Conservation (phyloP, 179 eudicot genomes). For the Silene noctiflora region DNA sequence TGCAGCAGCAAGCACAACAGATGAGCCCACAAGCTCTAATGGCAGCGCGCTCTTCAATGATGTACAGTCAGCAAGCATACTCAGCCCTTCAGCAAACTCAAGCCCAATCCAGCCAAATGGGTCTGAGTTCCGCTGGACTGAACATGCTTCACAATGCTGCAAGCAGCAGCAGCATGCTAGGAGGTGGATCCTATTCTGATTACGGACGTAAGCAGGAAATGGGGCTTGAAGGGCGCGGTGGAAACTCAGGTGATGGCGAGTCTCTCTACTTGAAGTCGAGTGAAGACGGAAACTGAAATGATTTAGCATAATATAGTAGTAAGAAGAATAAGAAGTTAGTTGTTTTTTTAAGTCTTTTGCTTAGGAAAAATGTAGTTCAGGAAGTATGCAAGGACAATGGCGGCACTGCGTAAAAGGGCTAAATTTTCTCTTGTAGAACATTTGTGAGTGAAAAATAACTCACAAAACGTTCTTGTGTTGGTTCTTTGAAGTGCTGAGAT, state of each 20-base stretch:
- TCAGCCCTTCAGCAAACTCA: constrained; percentile 45
- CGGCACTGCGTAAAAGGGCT: constrained; percentile 24
- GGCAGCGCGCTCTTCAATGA: constrained; percentile 47
- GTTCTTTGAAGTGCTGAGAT: constrained; percentile 32
- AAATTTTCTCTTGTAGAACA: constrained; percentile 34
- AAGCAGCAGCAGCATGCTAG: constrained; percentile 31
- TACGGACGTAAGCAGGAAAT: constrained; percentile 41
- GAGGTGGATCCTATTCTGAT: constrained; percentile 31
- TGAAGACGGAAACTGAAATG: constrained; percentile 34
- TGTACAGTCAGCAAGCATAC: constrained; percentile 47
- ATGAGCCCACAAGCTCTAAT: constrained; percentile 45
- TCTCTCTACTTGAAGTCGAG: constrained; percentile 40
- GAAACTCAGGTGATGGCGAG: constrained; percentile 36
- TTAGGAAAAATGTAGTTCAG: constrained; percentile 12
- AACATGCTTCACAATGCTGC: constrained; percentile 42
- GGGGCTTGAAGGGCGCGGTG: constrained; percentile 36
- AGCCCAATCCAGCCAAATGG: constrained; percentile 32
- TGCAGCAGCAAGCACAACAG: constrained; percentile 41
- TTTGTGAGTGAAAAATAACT: constrained; percentile 15
- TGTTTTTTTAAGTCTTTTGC: not conserved
- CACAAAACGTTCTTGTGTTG: constrained; percentile 25
- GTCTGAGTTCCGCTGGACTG: constrained; percentile 39
- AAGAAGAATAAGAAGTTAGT: not conserved
- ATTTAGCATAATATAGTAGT: not conserved
- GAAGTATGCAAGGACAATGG: constrained; percentile 19